Conservation (phyloP, 441 rosid species). For the Aleurites moluccanus region DNA sequence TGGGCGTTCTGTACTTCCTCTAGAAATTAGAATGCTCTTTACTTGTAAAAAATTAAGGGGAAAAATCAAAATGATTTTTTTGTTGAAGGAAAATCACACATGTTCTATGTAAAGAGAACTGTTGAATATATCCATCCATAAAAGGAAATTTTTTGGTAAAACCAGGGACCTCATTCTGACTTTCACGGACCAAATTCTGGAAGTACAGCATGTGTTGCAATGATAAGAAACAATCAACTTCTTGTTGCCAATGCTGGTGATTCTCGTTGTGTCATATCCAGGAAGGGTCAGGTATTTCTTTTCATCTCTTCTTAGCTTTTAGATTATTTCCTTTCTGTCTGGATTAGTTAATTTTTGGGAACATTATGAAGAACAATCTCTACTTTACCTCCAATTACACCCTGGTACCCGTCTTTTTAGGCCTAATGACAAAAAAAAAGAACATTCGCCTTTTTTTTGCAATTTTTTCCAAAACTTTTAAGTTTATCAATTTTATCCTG, state of each 20-base stretch:
- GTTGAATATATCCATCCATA: no score
- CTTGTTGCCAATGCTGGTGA: conserved; percentile 91
- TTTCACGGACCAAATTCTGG: conserved; percentile 76
- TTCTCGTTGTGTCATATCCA: conserved; percentile 83
- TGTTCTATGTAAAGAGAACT: no score
- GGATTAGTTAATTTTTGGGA: background rate
- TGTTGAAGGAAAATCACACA: no score
- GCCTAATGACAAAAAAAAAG: no score
- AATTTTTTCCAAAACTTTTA: no score
- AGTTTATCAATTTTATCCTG: no score
- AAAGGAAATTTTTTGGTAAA: no score
- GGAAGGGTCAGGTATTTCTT: conserved; percentile 78
- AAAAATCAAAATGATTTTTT: no score
- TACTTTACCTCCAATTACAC: background rate
- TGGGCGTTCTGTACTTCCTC: no score
- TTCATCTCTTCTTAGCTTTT: background rate
- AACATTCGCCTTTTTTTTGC: no score
- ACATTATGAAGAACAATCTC: background rate
- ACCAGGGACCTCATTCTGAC: conserved; percentile 88
- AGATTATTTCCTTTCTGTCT: background rate
- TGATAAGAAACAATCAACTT: conserved; percentile 62
- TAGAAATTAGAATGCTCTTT: no score
- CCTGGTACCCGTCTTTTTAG: background rate
- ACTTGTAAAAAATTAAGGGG: no score
- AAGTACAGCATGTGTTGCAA: conserved; percentile 85